Conservation (phyloP, 306 rosid species). For the Spatholobus suberectus region DNA sequence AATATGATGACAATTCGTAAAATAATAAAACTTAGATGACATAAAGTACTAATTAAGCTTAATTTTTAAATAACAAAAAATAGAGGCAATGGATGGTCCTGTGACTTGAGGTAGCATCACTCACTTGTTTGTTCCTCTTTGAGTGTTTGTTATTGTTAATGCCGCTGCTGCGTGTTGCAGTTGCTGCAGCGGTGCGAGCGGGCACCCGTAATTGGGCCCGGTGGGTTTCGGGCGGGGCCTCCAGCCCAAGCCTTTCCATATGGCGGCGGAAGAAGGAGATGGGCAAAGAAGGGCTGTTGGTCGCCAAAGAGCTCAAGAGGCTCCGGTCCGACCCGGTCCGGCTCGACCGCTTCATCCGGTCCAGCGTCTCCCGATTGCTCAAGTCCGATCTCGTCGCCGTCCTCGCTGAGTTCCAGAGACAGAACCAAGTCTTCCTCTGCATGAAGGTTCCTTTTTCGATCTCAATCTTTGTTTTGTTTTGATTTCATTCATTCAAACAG, state of each 20-base stretch:
- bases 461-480: neutral
- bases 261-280: constrained; percentile 97
- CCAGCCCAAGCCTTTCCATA: constrained; percentile 89
- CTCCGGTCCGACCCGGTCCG: constrained; percentile 59
- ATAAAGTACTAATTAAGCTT: too few relatives aligned
- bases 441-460: constrained; percentile 56
- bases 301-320: constrained; percentile 83
- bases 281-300: constrained; percentile 83
- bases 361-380: constrained; percentile 85
- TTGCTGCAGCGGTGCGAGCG: neutral
- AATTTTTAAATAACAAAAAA: too few relatives aligned
- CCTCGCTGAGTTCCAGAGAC: constrained; percentile 79
- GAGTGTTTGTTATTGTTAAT: neutral
- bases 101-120: too few relatives aligned
- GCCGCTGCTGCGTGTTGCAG: constrained; percentile 29
- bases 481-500: neutral
- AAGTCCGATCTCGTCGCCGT: constrained; percentile 85
- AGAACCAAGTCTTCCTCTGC: constrained; percentile 74
- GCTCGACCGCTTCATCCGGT: constrained; percentile 66
- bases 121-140: too few relatives aligned
- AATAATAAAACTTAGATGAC: too few relatives aligned
- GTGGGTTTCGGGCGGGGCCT: constrained; percentile 48
- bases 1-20: too few relatives aligned
- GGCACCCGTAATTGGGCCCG: constrained; percentile 28
- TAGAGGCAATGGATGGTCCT: too few relatives aligned